Conservation (phyloP, 768 basidiomycete species). For the Cubamyces lactineus region DNA sequence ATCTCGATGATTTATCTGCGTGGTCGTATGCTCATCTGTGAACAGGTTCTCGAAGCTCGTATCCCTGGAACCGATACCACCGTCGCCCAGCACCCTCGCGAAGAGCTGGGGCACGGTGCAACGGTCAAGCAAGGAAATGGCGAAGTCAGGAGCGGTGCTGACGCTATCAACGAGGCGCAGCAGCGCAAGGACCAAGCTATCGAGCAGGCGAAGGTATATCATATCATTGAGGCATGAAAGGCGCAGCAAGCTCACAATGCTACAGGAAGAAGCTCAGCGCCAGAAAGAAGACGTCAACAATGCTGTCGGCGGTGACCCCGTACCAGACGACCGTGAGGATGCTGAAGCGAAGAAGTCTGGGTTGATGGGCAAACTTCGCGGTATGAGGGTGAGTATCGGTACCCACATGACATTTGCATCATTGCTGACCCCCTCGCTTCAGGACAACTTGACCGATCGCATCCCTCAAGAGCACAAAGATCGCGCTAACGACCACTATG, state of each 20-base stretch:
- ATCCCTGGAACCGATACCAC: constrained; percentile 49
- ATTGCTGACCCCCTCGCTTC: not conserved
- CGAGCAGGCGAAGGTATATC: constrained; percentile 20
- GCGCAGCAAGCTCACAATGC: not conserved
- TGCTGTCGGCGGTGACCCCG: constrained; percentile 36
- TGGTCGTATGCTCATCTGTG: not conserved
- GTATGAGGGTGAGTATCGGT: constrained; percentile 32
- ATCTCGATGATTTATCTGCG: not conserved
- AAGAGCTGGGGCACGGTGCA: constrained; percentile 44
- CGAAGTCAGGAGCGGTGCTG: constrained; percentile 35
- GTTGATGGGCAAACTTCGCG: constrained; percentile 36
- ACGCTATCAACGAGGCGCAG: constrained; percentile 29
- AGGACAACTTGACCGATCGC: constrained; percentile 53
- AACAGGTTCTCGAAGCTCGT: constrained; percentile 42
- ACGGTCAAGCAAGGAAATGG: constrained; percentile 39
- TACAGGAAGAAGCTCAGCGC: constrained; percentile 24
- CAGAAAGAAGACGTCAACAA: constrained; percentile 28
- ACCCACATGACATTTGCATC: not conserved
- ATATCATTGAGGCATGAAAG: not conserved
- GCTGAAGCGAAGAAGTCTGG: constrained; percentile 42
- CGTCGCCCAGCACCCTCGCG: constrained; percentile 54
- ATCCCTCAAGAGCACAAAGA: constrained; percentile 75
- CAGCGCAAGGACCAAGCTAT: constrained; percentile 23
- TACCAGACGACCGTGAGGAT: constrained; percentile 39
- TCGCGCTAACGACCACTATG: constrained; percentile 51